These are phyloP conservation scores for Dryas drummondii DNA, from an alignment of 306 rosid species.

Conservation along the genomic window DNA sequence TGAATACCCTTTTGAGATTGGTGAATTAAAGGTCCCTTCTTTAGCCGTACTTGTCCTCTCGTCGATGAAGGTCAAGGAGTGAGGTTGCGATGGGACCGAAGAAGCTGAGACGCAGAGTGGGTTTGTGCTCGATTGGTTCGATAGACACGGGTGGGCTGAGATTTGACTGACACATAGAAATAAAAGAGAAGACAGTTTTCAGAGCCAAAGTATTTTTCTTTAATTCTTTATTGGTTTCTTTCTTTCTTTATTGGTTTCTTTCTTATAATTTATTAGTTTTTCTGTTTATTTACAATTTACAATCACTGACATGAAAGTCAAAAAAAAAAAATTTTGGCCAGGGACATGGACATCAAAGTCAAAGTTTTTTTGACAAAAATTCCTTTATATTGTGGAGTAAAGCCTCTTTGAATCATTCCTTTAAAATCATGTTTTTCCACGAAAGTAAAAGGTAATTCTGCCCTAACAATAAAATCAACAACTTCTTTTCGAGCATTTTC, in stretches of 20 bases:
- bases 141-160: not conserved
- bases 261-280: not conserved
- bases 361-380: too few relatives aligned
- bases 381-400: too few relatives aligned
- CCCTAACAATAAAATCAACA: too few relatives aligned
- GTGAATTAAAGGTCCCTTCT: not conserved
- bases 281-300: too few relatives aligned
- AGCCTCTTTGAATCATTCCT: too few relatives aligned
- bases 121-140: not conserved
- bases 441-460: too few relatives aligned
- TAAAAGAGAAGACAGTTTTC: not conserved
- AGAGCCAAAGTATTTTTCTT: not conserved
- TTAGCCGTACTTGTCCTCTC: conserved; percentile 3
- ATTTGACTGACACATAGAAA: not conserved
- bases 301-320: too few relatives aligned
- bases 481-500: too few relatives aligned
- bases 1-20: not conserved
- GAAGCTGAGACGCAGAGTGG: not conserved
- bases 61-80: not conserved
- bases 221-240: not conserved
- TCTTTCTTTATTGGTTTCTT: too few relatives aligned
- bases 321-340: too few relatives aligned
- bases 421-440: too few relatives aligned
- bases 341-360: too few relatives aligned
- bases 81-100: not conserved